Conservation (phyloP, 2,329 filamentous ascomycete genomes). For the Penicillium sp. region DNA sequence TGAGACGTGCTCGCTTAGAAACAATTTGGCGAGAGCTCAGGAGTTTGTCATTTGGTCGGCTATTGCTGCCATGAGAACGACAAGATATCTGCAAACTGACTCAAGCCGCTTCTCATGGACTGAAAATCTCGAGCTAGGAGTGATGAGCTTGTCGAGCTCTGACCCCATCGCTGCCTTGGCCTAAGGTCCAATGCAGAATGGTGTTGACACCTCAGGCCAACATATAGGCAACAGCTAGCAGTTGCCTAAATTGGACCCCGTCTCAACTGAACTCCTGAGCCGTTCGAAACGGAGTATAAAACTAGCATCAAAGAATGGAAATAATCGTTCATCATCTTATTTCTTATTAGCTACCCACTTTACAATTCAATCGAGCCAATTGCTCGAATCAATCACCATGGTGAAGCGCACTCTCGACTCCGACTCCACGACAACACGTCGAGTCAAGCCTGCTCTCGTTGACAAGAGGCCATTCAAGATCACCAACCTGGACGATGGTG, state of each 20-base stretch:
- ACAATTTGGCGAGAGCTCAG: background rate
- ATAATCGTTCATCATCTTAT: background rate
- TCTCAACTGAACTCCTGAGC: background rate
- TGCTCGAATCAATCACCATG: conserved; percentile 4
- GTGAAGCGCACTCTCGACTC: conserved; percentile 8
- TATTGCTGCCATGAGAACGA: background rate
- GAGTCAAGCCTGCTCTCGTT: conserved; percentile 13
- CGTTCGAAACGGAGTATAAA: conserved; percentile 2
- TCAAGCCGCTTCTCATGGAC: background rate
- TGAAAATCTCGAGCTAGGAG: background rate
- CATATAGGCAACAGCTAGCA: conserved; percentile 10
- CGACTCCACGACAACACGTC: conserved; percentile 5
- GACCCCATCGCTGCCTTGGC: background rate
- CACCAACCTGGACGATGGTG: conserved; percentile 21
- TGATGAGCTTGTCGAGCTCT: background rate
- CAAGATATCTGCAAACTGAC: background rate
- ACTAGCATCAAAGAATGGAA: background rate
- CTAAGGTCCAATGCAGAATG: background rate
- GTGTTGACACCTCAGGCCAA: background rate
- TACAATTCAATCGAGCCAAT: background rate
- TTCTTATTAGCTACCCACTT: background rate
- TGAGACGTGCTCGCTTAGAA: background rate
- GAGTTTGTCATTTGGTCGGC: background rate
- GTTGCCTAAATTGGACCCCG: conserved; percentile 9
- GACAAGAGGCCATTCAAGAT: conserved; percentile 17